Evolutionary conservation across 2,329 filamentous ascomycete species (phyloP).

Genomic region (Claviceps fusiformis): DNA sequence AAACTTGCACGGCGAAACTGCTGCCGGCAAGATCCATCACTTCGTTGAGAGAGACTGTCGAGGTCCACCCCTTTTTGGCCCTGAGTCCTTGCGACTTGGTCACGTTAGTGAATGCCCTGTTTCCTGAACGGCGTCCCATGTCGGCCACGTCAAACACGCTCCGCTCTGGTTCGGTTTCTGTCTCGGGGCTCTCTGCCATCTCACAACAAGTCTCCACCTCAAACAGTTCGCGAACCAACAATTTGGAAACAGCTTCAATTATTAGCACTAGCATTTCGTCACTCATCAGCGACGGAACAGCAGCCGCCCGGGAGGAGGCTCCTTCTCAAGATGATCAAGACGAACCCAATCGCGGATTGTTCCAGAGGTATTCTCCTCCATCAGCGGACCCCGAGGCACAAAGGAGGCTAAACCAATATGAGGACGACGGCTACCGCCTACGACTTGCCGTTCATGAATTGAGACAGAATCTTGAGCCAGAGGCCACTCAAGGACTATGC

Average conservation of each 20-base stretch:
- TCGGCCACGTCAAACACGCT: slow-evolving; percentile 52
- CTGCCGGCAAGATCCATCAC: slow-evolving; percentile 59
- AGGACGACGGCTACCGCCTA: slow-evolving; percentile 52
- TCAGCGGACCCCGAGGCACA: slow-evolving; percentile 30
- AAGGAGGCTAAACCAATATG: slow-evolving; percentile 36
- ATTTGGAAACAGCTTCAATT: slow-evolving; percentile 54
- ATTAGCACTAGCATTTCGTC: slow-evolving; percentile 62
- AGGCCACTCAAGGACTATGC: slow-evolving; percentile 51
- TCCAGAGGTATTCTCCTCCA: slow-evolving; percentile 41
- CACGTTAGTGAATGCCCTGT: slow-evolving; percentile 70
- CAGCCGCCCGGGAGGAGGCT: slow-evolving; percentile 47
- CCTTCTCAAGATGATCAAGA: slow-evolving; percentile 39
- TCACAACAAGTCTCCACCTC: slow-evolving; percentile 56
- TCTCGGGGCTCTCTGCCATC: slow-evolving; percentile 52
- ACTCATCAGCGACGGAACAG: slow-evolving; percentile 50
- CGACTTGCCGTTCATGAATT: slow-evolving; percentile 59
- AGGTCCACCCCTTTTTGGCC: slow-evolving; percentile 68
- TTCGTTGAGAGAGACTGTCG: slow-evolving; percentile 59
- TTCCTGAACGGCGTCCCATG: slow-evolving; percentile 57
- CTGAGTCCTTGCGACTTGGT: slow-evolving; percentile 67
- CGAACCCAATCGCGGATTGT: slow-evolving; percentile 24
- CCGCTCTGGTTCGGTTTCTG: slow-evolving; percentile 53
- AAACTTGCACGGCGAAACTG: slow-evolving; percentile 41
- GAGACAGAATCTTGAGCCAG: slow-evolving; percentile 48
- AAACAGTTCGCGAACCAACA: slow-evolving; percentile 23